Percentiles rank a stretch among this genome's conserved stretches.
Evolutionary conservation across 176 grass and related monocot genomes (phyloP).

Genomic region (Saccharum spontaneum): DNA sequence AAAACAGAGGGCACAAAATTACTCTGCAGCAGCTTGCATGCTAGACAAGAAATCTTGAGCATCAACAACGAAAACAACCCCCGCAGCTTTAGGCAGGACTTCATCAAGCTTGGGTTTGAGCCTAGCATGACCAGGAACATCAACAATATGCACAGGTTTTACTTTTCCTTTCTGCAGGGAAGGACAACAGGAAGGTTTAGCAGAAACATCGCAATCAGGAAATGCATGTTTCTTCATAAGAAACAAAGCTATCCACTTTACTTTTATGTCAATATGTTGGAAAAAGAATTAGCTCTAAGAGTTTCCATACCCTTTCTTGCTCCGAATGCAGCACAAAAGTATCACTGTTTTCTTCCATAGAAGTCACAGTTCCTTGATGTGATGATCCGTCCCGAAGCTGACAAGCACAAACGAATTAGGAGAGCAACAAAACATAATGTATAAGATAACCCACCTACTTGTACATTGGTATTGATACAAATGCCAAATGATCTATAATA

Average conservation of each 20-base stretch:
- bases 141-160: constrained; percentile 84
- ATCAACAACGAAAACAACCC: constrained; percentile 82
- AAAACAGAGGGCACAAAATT: constrained; percentile 33
- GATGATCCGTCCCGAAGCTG: constrained; percentile 95
- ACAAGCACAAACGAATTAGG: constrained; percentile 13
- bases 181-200: background rate
- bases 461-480: background rate
- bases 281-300: background rate
- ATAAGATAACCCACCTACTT: background rate
- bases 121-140: constrained; percentile 96
- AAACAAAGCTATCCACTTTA: background rate
- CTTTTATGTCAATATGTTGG: constrained; percentile 12
- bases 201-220: background rate
- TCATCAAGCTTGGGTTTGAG: constrained; percentile 92
- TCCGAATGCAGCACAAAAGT: constrained; percentile 85
- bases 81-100: constrained; percentile 70
- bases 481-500: background rate
- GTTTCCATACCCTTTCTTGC: constrained; percentile 55
- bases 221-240: background rate
- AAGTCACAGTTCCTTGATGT: constrained; percentile 90
- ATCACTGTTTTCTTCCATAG: constrained; percentile 90
- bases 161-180: constrained; percentile 64
- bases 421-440: background rate
- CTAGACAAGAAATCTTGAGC: constrained; percentile 87
- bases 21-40: constrained; percentile 85